Evolutionary conservation across 352 stramenopile species (phyloP).

Genomic region (Phytophthora colocasiae): DNA sequence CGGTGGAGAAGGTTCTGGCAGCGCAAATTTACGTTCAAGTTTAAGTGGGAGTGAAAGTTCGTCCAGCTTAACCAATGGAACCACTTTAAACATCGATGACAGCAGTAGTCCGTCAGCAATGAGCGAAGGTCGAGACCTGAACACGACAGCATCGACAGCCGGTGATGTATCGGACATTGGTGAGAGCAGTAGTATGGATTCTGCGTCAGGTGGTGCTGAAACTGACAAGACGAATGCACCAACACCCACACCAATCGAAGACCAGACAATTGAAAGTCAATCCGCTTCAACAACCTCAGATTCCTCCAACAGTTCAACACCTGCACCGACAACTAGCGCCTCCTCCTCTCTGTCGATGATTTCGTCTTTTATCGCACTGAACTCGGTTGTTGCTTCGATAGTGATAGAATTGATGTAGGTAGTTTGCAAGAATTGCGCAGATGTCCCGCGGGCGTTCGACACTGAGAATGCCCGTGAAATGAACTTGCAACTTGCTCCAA

Average conservation of each 20-base stretch:
- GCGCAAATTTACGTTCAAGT: slow-evolving; percentile 11
- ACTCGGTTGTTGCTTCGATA: not conserved
- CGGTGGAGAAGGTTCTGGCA: slow-evolving; percentile 12
- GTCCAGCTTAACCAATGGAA: not conserved
- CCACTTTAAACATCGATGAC: slow-evolving; percentile 8
- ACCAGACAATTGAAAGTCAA: slow-evolving; percentile 14
- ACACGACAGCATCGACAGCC: slow-evolving; percentile 6
- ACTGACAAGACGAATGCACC: slow-evolving; percentile 3
- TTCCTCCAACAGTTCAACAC: slow-evolving; percentile 24
- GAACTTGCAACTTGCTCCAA: no score
- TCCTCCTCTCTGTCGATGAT: not conserved
- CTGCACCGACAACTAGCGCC: slow-evolving; percentile 19
- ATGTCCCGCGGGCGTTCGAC: no score
- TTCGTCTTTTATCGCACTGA: not conserved
- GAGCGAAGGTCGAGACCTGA: slow-evolving; percentile 26
- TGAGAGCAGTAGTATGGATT: slow-evolving; percentile 1
- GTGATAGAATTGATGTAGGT: slow-evolving; percentile 7
- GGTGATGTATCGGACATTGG: slow-evolving; percentile 6
- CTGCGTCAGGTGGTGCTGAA: slow-evolving; percentile 6
- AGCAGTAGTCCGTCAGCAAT: slow-evolving; percentile 6
- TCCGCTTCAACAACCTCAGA: slow-evolving; percentile 3
- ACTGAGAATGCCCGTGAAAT: no score
- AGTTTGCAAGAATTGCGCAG: not conserved
- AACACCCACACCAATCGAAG: slow-evolving; percentile 23
- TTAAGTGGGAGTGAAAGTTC: slow-evolving; percentile 13